Base-by-base conservation (phyloP, 352 stramenopile genomes). In the Globisporangium radiosum region DNA sequence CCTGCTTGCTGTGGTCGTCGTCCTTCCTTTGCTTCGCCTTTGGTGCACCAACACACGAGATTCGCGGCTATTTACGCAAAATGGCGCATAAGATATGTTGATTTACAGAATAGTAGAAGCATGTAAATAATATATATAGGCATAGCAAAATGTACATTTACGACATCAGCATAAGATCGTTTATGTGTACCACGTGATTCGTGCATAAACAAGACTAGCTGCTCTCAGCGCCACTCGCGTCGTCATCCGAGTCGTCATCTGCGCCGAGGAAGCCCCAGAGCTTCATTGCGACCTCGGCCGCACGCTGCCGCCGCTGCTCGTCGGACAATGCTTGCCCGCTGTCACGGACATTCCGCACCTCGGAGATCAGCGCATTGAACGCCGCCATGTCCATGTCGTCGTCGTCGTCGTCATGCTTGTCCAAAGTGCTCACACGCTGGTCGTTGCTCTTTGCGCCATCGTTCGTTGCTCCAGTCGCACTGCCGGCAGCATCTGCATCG, bases 261-360 rank as follows among this genome's bases (percentile, higher is more conserved):
- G 57, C 69, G 14, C 76, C 81, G 0, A 93, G 58, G 54, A 87
- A 70, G 58, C 62, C 81, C 79, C 75, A 89, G 43, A 93, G 76
- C 67, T 86, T 80, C 76, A 91, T 87, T 37, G 83, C 83, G 40
- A 93, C 79, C 25, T 87, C 73, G 1, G 84, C 77, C 40, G 83
- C 83, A 47, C 81, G 81, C 54, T 83, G 72, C 50, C 83, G 80
- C 38, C 83, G 68, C 47, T 91, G 64, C 42, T 89, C 75, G 59
- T 91, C 81, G 0, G 68, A 74, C 1, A 93, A 64, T 5, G 52
- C 56, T 19, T 81, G 50, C 0, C 81, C 72, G 38, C 86, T 59
- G 49, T 87, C 74, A 11, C 83, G 78, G n/a, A 91, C 82, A 39
- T 72, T 69, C 10, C 69, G 73, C 25, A 91, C 83, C 64, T 93